A percentile compares a stretch with the other conserved stretches of the same genome.
These are phyloP conservation scores for Cymbomonas tetramitiformis DNA, from an alignment of 139 green algal genomes.

Conservation along the genomic window DNA sequence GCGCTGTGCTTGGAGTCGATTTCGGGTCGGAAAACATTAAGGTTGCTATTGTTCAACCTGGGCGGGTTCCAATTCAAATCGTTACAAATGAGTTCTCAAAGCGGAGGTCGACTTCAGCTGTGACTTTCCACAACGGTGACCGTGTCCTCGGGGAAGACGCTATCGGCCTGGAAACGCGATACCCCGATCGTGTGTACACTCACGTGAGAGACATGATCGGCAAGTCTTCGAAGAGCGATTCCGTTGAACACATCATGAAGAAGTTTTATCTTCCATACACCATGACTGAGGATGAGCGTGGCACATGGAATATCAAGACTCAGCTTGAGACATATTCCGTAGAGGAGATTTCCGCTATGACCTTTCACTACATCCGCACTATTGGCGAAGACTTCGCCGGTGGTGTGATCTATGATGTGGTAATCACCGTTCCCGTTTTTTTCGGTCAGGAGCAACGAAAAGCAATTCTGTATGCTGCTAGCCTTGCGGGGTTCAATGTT, in stretches of 20 bases:
- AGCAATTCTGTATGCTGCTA: constrained; percentile 52
- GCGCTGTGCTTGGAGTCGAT: constrained; percentile 50
- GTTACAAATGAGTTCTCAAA: constrained; percentile 92
- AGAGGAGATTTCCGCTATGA: constrained; percentile 76
- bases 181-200: constrained; percentile 56
- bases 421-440: constrained; percentile 73
- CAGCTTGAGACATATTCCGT: constrained; percentile 34
- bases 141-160: constrained; percentile 55
- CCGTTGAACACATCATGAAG: constrained; percentile 32
- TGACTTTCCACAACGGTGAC: constrained; percentile 69
- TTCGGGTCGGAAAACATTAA: constrained; percentile 83
- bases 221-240: constrained; percentile 30
- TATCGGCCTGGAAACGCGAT: constrained; percentile 41
- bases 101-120: constrained; percentile 69
- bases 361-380: constrained; percentile 67
- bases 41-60: constrained; percentile 55
- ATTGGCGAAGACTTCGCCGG: constrained; percentile 56
- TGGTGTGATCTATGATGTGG: constrained; percentile 54
- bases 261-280: constrained; percentile 49
- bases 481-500: constrained; percentile 42
- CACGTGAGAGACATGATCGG: constrained; percentile 67
- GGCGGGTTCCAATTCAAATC: constrained; percentile 32
- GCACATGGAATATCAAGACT: constrained; percentile 26
- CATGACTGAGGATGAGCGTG: constrained; percentile 42
- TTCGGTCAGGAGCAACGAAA: constrained; percentile 67